Percentiles rank a stretch among this genome's conserved stretches.
Evolutionary conservation across 2,329 filamentous ascomycete genomes (phyloP).

Genomic region (Dichotomopilus funicola): DNA sequence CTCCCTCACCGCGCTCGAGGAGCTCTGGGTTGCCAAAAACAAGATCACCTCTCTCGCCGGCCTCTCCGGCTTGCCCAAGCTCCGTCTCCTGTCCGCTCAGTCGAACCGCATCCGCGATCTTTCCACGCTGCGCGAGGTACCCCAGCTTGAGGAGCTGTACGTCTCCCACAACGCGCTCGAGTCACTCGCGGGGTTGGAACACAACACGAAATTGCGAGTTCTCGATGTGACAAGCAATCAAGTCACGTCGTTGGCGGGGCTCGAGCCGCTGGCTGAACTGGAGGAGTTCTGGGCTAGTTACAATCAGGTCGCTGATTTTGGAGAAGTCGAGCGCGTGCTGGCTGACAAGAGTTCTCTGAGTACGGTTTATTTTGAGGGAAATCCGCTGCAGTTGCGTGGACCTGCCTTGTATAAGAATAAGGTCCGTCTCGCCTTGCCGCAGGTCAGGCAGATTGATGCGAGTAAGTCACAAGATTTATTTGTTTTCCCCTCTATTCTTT

Average conservation of each 20-base stretch:
- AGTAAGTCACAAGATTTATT: slow-evolving; percentile 57
- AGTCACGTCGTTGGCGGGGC: slow-evolving; percentile 65
- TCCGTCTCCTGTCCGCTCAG: slow-evolving; percentile 88
- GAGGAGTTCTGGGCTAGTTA: slow-evolving; percentile 95
- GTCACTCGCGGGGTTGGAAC: slow-evolving; percentile 65
- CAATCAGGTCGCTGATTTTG: slow-evolving; percentile 73
- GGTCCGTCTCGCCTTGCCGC: slow-evolving; percentile 76
- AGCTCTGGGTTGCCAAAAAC: slow-evolving; percentile 94
- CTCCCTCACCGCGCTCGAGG: slow-evolving; percentile 66
- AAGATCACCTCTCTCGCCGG: slow-evolving; percentile 82
- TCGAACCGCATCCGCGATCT: slow-evolving; percentile 84
- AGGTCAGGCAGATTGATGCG: slow-evolving; percentile 90
- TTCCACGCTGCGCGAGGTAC: slow-evolving; percentile 64
- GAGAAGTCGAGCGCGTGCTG: slow-evolving; percentile 71
- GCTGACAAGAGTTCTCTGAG: slow-evolving; percentile 71
- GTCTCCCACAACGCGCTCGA: slow-evolving; percentile 90
- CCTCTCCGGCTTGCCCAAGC: slow-evolving; percentile 65
- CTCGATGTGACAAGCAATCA: slow-evolving; percentile 89
- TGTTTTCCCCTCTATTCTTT: background rate
- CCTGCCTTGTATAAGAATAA: slow-evolving; percentile 94
- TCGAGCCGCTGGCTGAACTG: slow-evolving; percentile 62
- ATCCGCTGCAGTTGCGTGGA: slow-evolving; percentile 72
- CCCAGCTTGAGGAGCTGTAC: slow-evolving; percentile 84
- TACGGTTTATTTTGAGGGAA: slow-evolving; percentile 96
- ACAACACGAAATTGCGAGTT: slow-evolving; percentile 61